Conservation (phyloP, 176 grass and related monocot genomes). For the Aegilops speltoides region DNA sequence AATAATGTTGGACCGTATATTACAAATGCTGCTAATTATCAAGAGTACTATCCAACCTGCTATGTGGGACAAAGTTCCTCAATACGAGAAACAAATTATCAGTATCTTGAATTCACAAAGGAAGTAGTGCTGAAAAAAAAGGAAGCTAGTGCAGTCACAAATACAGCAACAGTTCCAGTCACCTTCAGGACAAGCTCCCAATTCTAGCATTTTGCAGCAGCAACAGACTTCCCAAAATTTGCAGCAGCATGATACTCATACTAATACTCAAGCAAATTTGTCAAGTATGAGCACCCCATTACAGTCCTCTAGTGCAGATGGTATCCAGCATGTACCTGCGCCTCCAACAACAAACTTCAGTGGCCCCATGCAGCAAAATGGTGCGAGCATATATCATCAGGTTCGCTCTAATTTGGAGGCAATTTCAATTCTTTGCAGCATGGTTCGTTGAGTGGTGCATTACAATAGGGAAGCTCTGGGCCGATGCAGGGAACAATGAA, state of each 20-base stretch:
- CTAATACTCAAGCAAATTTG: conserved; percentile 60
- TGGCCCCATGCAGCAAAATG: conserved; percentile 61
- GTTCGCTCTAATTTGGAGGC: conserved; percentile 48
- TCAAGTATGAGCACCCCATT: conserved; percentile 41
- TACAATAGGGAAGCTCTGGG: conserved; percentile 49
- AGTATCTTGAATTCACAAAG: conserved; percentile 58
- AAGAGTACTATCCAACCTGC: conserved; percentile 54
- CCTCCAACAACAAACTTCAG: conserved; percentile 59
- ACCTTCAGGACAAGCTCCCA: conserved; percentile 51
- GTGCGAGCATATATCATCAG: conserved; percentile 48
- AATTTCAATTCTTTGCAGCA: conserved; percentile 75
- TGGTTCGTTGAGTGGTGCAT: conserved; percentile 33
- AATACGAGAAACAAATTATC: conserved; percentile 73
- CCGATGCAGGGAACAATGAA: conserved; percentile 45
- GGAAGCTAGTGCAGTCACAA: conserved; percentile 44
- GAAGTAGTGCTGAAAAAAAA: not conserved
- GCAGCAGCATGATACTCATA: conserved; percentile 67
- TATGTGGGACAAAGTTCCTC: conserved; percentile 61
- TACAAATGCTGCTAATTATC: conserved; percentile 48
- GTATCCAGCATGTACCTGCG: conserved; percentile 58
- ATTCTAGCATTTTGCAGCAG: conserved; percentile 57
- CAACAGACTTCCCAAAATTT: conserved; percentile 57
- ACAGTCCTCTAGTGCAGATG: conserved; percentile 43
- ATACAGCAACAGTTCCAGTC: conserved; percentile 61
- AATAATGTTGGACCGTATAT: conserved; percentile 48